Percentiles rank a stretch among this genome's conserved stretches.
These are phyloP conservation scores for Penicillium hordei DNA, from an alignment of 2,329 filamentous ascomycete genomes.

Conservation along the genomic window DNA sequence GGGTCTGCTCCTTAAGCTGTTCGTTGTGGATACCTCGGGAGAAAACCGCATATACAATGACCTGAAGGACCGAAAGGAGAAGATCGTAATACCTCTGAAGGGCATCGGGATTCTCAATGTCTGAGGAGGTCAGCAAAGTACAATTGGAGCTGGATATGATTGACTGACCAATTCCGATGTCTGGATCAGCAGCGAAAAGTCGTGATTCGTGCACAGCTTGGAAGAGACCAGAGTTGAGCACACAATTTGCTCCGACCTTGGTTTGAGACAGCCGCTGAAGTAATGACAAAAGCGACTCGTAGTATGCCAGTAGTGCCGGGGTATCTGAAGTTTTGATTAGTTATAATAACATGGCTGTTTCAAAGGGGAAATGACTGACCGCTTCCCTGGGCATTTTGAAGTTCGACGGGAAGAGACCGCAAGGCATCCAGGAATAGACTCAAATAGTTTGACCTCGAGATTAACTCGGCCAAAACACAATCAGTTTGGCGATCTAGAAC, in stretches of 20 bases:
- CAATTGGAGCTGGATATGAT: conserved; percentile 2
- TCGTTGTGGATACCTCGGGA: conserved; percentile 79
- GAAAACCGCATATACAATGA: conserved; percentile 79
- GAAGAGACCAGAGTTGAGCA: conserved; percentile 89
- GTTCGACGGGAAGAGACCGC: conserved; percentile 71
- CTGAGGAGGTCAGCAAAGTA: conserved; percentile 35
- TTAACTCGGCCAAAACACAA: conserved; percentile 72
- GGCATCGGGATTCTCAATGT: conserved; percentile 67
- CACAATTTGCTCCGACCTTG: conserved; percentile 75
- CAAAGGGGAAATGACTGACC: conserved; percentile 49
- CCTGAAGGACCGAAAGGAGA: conserved; percentile 74
- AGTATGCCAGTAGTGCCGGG: conserved; percentile 57
- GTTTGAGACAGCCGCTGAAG: conserved; percentile 83
- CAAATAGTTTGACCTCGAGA: conserved; percentile 86
- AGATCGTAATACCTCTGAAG: conserved; percentile 81
- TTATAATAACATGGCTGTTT: neutral
- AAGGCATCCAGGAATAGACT: conserved; percentile 87
- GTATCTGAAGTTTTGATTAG: conserved; percentile 47
- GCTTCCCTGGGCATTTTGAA: conserved; percentile 57
- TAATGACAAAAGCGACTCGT: conserved; percentile 75
- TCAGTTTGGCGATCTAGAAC: conserved; percentile 70
- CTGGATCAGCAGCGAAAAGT: conserved; percentile 88
- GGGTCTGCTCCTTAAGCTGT: conserved; percentile 68
- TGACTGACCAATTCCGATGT: conserved; percentile 70
- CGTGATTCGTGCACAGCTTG: conserved; percentile 74